Conservation (phyloP, 306 rosid genomes). For the Rosa rugosa region DNA sequence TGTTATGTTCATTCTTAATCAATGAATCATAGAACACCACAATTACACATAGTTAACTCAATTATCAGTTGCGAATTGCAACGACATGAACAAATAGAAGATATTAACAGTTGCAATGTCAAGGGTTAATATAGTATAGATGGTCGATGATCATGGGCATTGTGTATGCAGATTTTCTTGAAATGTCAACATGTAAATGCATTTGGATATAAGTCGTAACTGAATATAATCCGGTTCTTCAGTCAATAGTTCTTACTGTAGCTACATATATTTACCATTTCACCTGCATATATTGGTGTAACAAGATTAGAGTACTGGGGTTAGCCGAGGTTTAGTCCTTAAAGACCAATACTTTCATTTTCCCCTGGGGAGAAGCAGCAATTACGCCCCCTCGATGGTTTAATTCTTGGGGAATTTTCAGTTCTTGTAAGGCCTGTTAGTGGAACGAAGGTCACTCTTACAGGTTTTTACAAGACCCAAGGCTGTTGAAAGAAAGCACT, state of each 20-base stretch:
- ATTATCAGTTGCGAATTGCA: neutral
- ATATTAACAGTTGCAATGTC: neutral
- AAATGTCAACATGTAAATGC: neutral
- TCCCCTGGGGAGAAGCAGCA: slow-evolving; percentile 57
- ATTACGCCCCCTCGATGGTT: slow-evolving; percentile 39
- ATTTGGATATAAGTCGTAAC: neutral
- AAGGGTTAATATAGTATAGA: neutral
- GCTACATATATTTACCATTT: neutral
- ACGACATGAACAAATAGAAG: neutral
- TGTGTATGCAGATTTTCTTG: neutral
- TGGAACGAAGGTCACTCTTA: neutral
- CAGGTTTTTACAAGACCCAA: slow-evolving; percentile 32
- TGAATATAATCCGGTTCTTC: neutral
- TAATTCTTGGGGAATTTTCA: slow-evolving; percentile 36
- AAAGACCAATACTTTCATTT: slow-evolving; percentile 43
- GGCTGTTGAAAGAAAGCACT: slow-evolving; percentile 14
- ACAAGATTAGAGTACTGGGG: slow-evolving; percentile 28
- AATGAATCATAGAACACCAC: neutral
- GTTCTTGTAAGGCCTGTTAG: slow-evolving; percentile 29
- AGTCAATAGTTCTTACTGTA: neutral
- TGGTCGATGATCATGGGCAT: neutral
- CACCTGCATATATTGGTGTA: neutral
- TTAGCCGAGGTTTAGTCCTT: slow-evolving; percentile 39
- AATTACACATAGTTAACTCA: neutral
- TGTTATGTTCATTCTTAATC: neutral